Evolutionary conservation across 129 eudicot species (phyloP).

Genomic region (Pulicaria dysenterica): DNA sequence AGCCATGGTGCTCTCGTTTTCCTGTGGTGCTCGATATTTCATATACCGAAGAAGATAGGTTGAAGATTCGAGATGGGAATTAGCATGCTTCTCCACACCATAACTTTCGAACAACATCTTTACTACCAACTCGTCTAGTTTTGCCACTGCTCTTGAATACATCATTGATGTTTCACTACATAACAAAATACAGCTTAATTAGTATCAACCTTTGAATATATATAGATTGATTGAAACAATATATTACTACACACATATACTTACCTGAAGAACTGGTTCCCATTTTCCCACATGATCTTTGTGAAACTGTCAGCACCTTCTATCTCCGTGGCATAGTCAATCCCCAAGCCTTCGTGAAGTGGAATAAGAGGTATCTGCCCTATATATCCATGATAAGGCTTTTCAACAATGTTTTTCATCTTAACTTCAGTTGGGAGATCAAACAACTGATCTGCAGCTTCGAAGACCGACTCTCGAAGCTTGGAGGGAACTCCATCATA

Average conservation of each 20-base stretch:
- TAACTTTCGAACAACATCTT: slow-evolving; percentile 66
- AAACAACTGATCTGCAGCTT: slow-evolving; percentile 52
- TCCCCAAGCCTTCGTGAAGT: slow-evolving; percentile 57
- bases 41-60: slow-evolving; percentile 64
- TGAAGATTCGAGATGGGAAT: slow-evolving; percentile 49
- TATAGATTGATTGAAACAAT: too few relatives aligned
- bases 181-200: not conserved
- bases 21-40: slow-evolving; percentile 58
- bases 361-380: slow-evolving; percentile 50
- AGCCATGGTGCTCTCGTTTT: slow-evolving; percentile 58
- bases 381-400: slow-evolving; percentile 71
- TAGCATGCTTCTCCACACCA: slow-evolving; percentile 40
- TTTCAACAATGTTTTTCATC: slow-evolving; percentile 47
- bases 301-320: slow-evolving; percentile 49
- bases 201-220: slow-evolving; percentile 3
- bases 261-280: slow-evolving; percentile 52
- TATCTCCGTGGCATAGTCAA: slow-evolving; percentile 44
- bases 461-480: slow-evolving; percentile 48
- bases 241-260: not conserved
- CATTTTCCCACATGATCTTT: slow-evolving; percentile 61
- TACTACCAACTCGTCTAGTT: slow-evolving; percentile 47
- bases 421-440: slow-evolving; percentile 52
- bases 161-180: slow-evolving; percentile 29
- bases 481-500: slow-evolving; percentile 49
- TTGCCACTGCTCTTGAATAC: slow-evolving; percentile 43